Percentiles rank a stretch among this genome's conserved stretches.
phyloP scores from a whole-genome alignment of 371 early-diverging fungal species.

The Batkoa obscura region DNA sequence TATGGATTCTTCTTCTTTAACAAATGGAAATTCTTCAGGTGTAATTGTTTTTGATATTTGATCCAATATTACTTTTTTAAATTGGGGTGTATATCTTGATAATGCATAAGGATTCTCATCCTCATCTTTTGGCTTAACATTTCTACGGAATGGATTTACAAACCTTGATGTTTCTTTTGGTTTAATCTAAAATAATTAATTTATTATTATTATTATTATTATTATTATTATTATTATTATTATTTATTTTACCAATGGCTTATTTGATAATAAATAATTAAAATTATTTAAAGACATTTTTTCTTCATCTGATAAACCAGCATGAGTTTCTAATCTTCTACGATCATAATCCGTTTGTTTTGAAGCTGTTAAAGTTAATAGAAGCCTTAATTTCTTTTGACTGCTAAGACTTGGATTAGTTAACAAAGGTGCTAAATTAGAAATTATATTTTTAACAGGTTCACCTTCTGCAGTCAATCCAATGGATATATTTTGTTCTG shows the following conservation, averaged over 20 bases:
- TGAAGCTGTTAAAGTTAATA: conserved; percentile 68
- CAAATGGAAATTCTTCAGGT: conserved; percentile 1
- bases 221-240: too few species aligned
- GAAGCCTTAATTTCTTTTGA: conserved; percentile 64
- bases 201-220: too few species aligned
- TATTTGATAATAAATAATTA: conserved; percentile 38
- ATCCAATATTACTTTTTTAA: conserved; percentile 21
- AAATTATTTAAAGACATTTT: conserved; percentile 64
- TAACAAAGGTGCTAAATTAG: conserved; percentile 64
- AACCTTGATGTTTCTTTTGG: background rate
- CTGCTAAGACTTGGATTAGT: conserved; percentile 44
- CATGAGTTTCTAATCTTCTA: conserved; percentile 43
- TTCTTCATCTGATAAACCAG: conserved; percentile 48
- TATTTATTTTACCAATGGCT: conserved; percentile 10
- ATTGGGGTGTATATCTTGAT: conserved; percentile 45
- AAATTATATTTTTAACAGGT: conserved; percentile 43
- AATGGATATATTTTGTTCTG: conserved; percentile 60
- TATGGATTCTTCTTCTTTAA: background rate
- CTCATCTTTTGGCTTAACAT: conserved; percentile 10
- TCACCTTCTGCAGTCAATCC: conserved; percentile 73
- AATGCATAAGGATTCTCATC: conserved; percentile 42
- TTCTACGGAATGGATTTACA: background rate
- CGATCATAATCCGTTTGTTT: conserved; percentile 33
- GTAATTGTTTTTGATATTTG: conserved; percentile 4
- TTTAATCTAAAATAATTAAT: background rate